phyloP scores from a whole-genome alignment of 768 basidiomycete genomes.

The Cantharellus cinnabarinus region DNA sequence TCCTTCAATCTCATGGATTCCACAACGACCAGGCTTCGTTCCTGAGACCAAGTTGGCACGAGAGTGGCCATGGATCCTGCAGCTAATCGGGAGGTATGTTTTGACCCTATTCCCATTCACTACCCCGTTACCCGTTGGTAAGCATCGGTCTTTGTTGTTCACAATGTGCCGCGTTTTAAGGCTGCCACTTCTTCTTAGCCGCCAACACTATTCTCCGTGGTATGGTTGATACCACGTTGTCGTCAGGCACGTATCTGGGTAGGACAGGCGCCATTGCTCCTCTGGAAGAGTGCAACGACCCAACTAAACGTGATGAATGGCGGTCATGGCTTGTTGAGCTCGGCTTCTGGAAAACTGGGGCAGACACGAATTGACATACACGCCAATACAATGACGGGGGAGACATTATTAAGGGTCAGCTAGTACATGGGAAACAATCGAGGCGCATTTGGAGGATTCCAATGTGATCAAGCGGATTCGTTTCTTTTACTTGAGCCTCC shows the following conservation, averaged over 20 bases:
- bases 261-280: neutral
- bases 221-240: constrained; percentile 2
- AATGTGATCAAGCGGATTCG: too few species aligned
- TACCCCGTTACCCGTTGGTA: constrained; percentile 6
- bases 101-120: constrained; percentile 8
- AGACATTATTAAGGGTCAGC: neutral
- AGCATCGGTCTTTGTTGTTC: neutral
- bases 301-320: constrained; percentile 2
- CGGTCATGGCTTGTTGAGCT: neutral
- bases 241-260: constrained; percentile 4
- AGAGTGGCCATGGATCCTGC: neutral
- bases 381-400: neutral
- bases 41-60: constrained; percentile 9
- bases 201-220: neutral
- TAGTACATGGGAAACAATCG: too few species aligned
- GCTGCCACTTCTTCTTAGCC: neutral
- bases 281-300: constrained; percentile 4
- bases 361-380: neutral
- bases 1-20: neutral
- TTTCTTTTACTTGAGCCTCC: neutral
- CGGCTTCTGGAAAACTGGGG: neutral
- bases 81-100: constrained; percentile 4
- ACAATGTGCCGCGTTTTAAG: too few species aligned
- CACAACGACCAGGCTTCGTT: constrained; percentile 9
- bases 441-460: too few species aligned